These are phyloP conservation scores for Thraustotheca clavata DNA, from an alignment of 352 stramenopile genomes.

Conservation along the genomic window DNA sequence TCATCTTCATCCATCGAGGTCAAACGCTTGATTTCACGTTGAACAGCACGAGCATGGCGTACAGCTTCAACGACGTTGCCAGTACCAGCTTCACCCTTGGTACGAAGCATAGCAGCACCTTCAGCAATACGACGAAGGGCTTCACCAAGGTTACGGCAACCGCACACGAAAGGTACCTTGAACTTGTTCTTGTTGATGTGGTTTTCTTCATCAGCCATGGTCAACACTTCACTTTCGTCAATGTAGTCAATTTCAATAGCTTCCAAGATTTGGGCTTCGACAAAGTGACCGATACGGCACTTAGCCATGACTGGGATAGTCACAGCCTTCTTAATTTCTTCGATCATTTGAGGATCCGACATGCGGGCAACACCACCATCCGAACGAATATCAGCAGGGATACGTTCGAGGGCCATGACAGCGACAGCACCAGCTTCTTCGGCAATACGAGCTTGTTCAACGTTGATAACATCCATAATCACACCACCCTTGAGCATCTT, in stretches of 20 bases:
- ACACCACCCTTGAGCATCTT: constrained; percentile 99
- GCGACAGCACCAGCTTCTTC: constrained; percentile 96
- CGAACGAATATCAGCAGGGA: constrained; percentile 95
- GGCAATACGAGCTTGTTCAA: constrained; percentile 92
- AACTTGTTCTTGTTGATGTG: constrained; percentile 97
- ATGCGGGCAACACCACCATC: constrained; percentile 96
- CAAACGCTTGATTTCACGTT: constrained; percentile 89
- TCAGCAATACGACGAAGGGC: constrained; percentile 92
- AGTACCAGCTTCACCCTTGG: constrained; percentile 97
- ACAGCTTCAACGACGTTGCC: constrained; percentile 98
- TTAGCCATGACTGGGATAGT: constrained; percentile 99
- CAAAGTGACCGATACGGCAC: constrained; percentile 97
- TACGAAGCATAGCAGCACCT: constrained; percentile 96
- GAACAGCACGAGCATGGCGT: constrained; percentile 90
- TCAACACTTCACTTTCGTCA: constrained; percentile 97
- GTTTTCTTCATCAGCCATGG: constrained; percentile 97
- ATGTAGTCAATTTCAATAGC: constrained; percentile 98
- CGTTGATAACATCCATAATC: constrained; percentile 95
- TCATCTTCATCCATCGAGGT: constrained; percentile 93
- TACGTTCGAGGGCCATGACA: constrained; percentile 98
- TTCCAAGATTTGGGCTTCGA: constrained; percentile 98
- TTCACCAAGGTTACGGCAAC: constrained; percentile 96
- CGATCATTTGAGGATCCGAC: constrained; percentile 96
- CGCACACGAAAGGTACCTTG: constrained; percentile 97
- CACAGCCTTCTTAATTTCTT: constrained; percentile 97